Percentiles rank a stretch among this genome's conserved stretches.
Conservation (phyloP, 441 rosid genomes). For the Populus hybrid region DNA sequence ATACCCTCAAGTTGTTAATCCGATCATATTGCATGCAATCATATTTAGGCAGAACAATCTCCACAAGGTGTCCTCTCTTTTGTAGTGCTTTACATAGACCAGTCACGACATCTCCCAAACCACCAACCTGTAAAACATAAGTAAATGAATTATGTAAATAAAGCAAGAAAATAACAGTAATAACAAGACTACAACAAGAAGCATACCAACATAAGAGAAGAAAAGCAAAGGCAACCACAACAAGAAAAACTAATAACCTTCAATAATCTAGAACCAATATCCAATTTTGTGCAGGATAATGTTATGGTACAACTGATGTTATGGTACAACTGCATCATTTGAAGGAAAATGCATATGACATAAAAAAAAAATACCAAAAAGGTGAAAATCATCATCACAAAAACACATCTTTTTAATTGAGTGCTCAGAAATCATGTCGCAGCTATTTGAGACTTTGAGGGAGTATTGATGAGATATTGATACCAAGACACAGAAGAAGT, state of each 20-base stretch:
- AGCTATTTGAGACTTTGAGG: background rate
- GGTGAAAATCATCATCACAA: background rate
- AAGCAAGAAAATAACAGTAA: background rate
- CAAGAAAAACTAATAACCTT: background rate
- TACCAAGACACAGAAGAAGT: background rate
- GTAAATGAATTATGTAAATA: background rate
- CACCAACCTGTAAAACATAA: constrained; percentile 63
- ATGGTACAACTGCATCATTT: background rate
- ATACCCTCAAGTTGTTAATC: constrained; percentile 70
- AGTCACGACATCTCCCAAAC: constrained; percentile 92
- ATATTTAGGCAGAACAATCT: constrained; percentile 89
- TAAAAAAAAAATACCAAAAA: background rate
- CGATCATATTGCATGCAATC: constrained; percentile 93
- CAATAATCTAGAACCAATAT: background rate
- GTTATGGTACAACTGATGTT: too few relatives aligned
- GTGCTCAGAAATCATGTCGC: background rate
- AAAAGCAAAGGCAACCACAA: background rate
- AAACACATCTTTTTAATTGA: background rate
- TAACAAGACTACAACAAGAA: background rate
- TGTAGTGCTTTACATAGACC: constrained; percentile 95
- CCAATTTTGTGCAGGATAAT: background rate
- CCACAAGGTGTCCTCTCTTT: constrained; percentile 90
- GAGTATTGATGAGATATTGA: background rate
- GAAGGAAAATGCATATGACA: background rate
- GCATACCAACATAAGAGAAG: background rate